These are phyloP conservation scores for Suhomyces pyralidae DNA, from an alignment of 805 yeast species.

Conservation along the genomic window DNA sequence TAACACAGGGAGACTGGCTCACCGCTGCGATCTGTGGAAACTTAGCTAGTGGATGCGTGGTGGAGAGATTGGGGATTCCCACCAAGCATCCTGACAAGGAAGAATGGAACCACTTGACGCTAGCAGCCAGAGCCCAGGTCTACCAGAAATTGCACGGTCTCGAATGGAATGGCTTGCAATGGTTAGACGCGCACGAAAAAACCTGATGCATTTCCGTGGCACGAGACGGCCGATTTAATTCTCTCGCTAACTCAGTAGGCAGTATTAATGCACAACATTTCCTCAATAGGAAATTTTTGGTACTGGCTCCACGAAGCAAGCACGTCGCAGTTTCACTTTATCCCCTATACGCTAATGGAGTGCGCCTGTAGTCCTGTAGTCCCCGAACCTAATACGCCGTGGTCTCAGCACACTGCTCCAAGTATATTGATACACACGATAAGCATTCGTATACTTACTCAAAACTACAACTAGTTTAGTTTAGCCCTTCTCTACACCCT, in stretches of 20 bases:
- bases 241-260: not conserved
- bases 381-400: not conserved
- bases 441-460: not conserved
- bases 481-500: not conserved
- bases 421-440: not conserved
- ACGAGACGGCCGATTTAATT: not conserved
- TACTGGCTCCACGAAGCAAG: not conserved
- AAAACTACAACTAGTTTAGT: too few species aligned
- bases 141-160: not conserved
- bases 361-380: not conserved
- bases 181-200: not conserved
- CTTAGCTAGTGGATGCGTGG: conserved; percentile 75
- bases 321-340: not conserved
- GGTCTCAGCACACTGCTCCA: not conserved
- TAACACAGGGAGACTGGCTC: conserved; percentile 45
- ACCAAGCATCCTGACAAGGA: conserved; percentile 16
- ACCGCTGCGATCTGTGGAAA: conserved; percentile 66
- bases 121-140: conserved; percentile 36
- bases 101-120: conserved; percentile 59
- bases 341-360: not conserved
- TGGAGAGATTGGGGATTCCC: conserved; percentile 81
- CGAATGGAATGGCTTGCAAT: not conserved
- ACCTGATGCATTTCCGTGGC: not conserved
- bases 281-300: not conserved
- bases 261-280: not conserved